Evolutionary conservation across 2,329 filamentous ascomycete species (phyloP).

Genomic region (Alternaria longipes): DNA sequence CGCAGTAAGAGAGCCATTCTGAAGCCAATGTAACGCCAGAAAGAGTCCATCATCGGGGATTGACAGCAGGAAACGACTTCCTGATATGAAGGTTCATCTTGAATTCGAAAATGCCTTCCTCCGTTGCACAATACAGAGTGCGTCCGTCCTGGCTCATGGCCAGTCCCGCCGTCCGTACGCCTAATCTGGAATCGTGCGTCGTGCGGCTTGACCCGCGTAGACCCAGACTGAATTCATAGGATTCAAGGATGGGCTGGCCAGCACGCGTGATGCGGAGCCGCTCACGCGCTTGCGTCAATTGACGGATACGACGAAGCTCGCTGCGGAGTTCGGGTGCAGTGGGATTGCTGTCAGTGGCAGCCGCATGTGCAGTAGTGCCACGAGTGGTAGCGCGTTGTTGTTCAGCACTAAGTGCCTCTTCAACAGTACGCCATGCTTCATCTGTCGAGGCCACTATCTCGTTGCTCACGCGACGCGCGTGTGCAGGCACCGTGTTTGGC

Average conservation of each 20-base stretch:
- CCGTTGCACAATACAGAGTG: slow-evolving; percentile 59
- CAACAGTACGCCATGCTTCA: slow-evolving; percentile 60
- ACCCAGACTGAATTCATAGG: slow-evolving; percentile 38
- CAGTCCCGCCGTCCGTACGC: slow-evolving; percentile 58
- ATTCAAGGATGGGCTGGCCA: slow-evolving; percentile 31
- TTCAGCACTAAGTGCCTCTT: slow-evolving; percentile 56
- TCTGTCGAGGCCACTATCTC: slow-evolving; percentile 47
- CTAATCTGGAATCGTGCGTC: slow-evolving; percentile 45
- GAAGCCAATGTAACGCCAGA: background rate
- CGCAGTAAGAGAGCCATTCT: slow-evolving; percentile 3
- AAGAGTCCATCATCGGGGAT: slow-evolving; percentile 41
- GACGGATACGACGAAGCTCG: slow-evolving; percentile 48
- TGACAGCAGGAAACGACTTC: slow-evolving; percentile 59
- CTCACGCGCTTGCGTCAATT: slow-evolving; percentile 49
- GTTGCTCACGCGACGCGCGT: slow-evolving; percentile 40
- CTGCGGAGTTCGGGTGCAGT: slow-evolving; percentile 43
- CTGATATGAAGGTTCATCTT: slow-evolving; percentile 70
- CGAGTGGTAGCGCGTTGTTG: slow-evolving; percentile 36
- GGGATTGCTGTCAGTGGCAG: slow-evolving; percentile 27
- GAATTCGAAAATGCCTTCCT: slow-evolving; percentile 80
- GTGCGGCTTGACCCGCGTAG: slow-evolving; percentile 37
- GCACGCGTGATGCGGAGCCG: slow-evolving; percentile 48
- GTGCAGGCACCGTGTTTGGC: slow-evolving; percentile 43
- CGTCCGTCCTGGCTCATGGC: slow-evolving; percentile 60
- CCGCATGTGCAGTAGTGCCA: slow-evolving; percentile 17